These are phyloP conservation scores for Citrus reticulata DNA, from an alignment of 345 rosid genomes.

Conservation along the genomic window DNA sequence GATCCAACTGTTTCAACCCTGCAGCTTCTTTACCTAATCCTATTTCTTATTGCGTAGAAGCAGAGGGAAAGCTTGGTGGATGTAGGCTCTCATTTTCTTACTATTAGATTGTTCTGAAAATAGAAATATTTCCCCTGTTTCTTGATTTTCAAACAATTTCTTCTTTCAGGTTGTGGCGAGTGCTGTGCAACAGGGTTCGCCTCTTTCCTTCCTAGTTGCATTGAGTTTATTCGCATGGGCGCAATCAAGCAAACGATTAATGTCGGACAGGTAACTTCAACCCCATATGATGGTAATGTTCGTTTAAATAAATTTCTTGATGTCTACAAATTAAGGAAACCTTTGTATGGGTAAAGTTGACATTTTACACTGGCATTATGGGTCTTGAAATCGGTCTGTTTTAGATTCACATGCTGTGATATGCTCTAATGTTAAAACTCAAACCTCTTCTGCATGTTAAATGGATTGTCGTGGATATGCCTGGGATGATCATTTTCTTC, in stretches of 20 bases:
- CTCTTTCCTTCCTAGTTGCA: constrained; percentile 47
- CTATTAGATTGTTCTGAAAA: background rate
- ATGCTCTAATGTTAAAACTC: no score
- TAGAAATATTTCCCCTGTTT: background rate
- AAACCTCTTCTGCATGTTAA: no score
- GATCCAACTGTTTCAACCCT: background rate
- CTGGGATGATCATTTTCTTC: no score
- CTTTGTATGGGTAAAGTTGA: background rate
- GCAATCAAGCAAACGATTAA: no score
- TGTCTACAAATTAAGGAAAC: background rate
- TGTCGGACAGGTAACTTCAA: constrained; percentile 46
- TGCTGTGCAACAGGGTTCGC: constrained; percentile 38
- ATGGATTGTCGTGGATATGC: no score
- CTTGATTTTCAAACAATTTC: constrained; percentile 8
- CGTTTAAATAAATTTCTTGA: background rate
- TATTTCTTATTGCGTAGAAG: constrained; percentile 63
- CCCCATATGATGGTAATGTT: background rate
- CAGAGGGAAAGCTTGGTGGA: constrained; percentile 53
- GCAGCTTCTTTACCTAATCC: constrained; percentile 79
- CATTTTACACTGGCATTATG: background rate
- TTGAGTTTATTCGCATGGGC: constrained; percentile 41
- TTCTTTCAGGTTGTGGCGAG: constrained; percentile 48
- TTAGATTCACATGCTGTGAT: no score
- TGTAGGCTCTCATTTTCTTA: constrained; percentile 40
- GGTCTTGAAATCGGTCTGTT: background rate